A percentile compares a stretch with the other conserved stretches of the same genome.
Conservation (phyloP, 176 grass and related monocot species). For the Ampelocalamus luodianensis region DNA sequence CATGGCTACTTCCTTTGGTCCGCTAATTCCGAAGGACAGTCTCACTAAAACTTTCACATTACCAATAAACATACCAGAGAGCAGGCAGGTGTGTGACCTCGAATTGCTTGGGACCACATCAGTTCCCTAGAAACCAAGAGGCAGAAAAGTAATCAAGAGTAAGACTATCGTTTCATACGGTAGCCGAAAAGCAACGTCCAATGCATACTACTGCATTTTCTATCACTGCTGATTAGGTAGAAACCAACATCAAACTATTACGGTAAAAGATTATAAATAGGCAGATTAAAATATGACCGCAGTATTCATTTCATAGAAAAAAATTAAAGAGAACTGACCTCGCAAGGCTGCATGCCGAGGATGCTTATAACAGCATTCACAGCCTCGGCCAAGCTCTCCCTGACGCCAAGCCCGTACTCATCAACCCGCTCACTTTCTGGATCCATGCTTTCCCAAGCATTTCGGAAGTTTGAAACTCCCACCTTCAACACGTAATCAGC, state of each 20-base stretch:
- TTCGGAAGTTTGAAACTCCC: conserved; percentile 90
- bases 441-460: conserved; percentile 95
- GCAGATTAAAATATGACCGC: not conserved
- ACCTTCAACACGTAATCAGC: conserved; percentile 98
- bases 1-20: conserved; percentile 97
- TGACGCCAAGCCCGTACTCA: conserved; percentile 91
- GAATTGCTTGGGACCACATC: conserved; percentile 89
- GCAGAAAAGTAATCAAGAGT: not conserved
- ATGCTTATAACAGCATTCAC: conserved; percentile 87
- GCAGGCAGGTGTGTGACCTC: conserved; percentile 89
- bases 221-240: not conserved
- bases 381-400: conserved; percentile 84
- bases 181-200: not conserved
- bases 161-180: not conserved
- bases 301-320: not conserved
- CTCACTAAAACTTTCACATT: conserved; percentile 85
- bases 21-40: conserved; percentile 85
- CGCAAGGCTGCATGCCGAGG: conserved; percentile 96
- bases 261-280: not conserved
- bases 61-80: conserved; percentile 81
- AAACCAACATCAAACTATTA: not conserved
- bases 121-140: conserved; percentile 67
- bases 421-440: conserved; percentile 81
- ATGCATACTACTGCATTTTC: not conserved
- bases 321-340: conserved; percentile 56